Base-by-base conservation (phyloP, 192 early-diverging fungal species). In the Phlyctochytrium arcticum region DNA sequence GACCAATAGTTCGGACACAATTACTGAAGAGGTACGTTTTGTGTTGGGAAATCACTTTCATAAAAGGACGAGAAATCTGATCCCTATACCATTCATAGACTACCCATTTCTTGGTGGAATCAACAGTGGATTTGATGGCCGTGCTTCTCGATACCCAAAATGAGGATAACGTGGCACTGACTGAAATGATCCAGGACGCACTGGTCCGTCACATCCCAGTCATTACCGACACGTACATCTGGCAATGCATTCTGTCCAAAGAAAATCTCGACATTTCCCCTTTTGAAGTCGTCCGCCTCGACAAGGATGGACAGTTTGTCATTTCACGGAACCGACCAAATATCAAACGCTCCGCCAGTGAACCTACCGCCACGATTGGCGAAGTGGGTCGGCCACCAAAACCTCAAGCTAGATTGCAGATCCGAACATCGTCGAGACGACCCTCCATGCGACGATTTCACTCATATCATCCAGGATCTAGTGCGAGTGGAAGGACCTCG, bases 241-340 rank as follows among this genome's bases (percentile, higher is more conserved):
- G 67, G 67, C 67, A 69, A 33, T 69, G 67, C 42, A 69, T 69
- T 44, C 46, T 69, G 30, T 19, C 9, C 29, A 60, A 54, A 30
- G 36, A 60, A 31, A 2, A 61, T 15, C 51, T 69, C 2, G 51
- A 61, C 21, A 44, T 49, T 15, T n/a, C 42, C 9, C 35, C 31
- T 17, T 69, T 62, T 33, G 67, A 69, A 44, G 67, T 62, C 9
- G 58, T 69, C 12, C 31, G 67, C 21, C 36, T 69, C 36, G 67
- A 69, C 46, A 32, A 53, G 29, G 32, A 44, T 27, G 67, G 67
- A 10, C 57, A 58, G 31, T 60, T 54, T 26, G 54, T 69, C 4
- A 59, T 59, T 35, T 21, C 58, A 5, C 60, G 55, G 37, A 51
- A 48, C 30, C 48, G 67, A 30, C 67, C 67, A 30, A 49, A 49